Conservation (phyloP, 1,284 basidiomycete genomes). For the Ganoderma meredithae region DNA sequence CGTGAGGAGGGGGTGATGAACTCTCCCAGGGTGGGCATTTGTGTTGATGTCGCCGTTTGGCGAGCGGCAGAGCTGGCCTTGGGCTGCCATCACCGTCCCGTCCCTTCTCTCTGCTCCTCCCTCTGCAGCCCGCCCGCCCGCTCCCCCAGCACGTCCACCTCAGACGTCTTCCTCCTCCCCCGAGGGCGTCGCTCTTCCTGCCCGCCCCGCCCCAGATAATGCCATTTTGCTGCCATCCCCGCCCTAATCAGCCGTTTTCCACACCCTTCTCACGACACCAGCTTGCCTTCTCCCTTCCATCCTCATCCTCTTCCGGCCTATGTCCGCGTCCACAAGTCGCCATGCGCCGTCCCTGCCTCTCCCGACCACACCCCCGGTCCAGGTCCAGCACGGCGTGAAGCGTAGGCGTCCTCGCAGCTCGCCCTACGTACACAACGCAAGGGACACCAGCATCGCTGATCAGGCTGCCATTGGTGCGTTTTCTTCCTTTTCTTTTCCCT, state of each 20-base stretch:
- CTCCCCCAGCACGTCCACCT: slow-evolving; percentile 23
- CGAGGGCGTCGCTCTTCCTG: slow-evolving; percentile 27
- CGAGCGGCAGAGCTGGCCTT: slow-evolving; percentile 22
- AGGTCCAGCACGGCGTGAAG: slow-evolving; percentile 37
- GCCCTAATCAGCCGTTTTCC: slow-evolving; percentile 19
- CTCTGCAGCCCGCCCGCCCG: slow-evolving; percentile 24
- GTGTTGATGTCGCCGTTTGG: slow-evolving; percentile 37
- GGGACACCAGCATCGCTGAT: slow-evolving; percentile 47
- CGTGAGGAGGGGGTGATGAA: slow-evolving; percentile 10
- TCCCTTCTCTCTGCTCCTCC: slow-evolving; percentile 22
- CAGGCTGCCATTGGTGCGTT: slow-evolving; percentile 51
- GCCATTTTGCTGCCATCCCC: slow-evolving; percentile 44
- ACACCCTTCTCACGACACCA: slow-evolving; percentile 23
- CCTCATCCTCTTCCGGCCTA: slow-evolving; percentile 35
- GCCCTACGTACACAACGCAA: slow-evolving; percentile 28
- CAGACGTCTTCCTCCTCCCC: slow-evolving; percentile 26
- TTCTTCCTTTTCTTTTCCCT: slow-evolving; percentile 16
- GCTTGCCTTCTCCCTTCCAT: slow-evolving; percentile 27
- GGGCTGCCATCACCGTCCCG: slow-evolving; percentile 13
- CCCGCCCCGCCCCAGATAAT: slow-evolving; percentile 47
- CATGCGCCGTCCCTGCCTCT: slow-evolving; percentile 46
- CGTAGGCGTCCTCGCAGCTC: slow-evolving; percentile 35
- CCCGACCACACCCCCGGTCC: slow-evolving; percentile 44
- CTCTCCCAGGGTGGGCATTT: slow-evolving; percentile 34
- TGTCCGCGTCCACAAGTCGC: slow-evolving; percentile 43